Evolutionary conservation across 805 yeast species (phyloP).

Genomic region (Kluyveromyces dobzhanskii): DNA sequence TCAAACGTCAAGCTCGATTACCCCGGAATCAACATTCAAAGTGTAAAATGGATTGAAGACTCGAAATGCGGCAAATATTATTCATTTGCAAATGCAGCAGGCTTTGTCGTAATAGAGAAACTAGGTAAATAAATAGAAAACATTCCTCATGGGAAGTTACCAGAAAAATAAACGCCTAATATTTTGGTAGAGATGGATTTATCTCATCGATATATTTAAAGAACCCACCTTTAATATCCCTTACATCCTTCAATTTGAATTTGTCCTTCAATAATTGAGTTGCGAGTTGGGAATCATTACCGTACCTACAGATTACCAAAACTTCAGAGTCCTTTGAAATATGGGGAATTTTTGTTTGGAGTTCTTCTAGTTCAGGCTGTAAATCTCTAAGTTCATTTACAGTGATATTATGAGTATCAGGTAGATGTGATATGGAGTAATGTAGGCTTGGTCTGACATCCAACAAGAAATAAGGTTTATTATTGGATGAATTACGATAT

Average conservation of each 20-base stretch:
- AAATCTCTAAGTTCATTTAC: conserved; percentile 36
- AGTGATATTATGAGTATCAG: conserved; percentile 56
- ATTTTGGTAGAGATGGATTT: conserved; percentile 55
- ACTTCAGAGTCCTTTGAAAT: conserved; percentile 27
- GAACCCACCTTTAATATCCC: conserved; percentile 75
- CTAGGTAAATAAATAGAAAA: conserved; percentile 7
- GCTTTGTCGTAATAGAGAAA: conserved; percentile 24
- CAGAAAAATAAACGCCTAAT: conserved; percentile 30
- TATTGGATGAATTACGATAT: conserved; percentile 13
- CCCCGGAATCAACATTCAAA: conserved; percentile 40
- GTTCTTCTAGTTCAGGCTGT: conserved; percentile 22
- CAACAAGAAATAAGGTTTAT: conserved; percentile 32
- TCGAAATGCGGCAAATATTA: conserved; percentile 37
- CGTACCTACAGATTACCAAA: conserved; percentile 72
- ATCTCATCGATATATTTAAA: conserved; percentile 54
- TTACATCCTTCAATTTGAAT: conserved; percentile 41
- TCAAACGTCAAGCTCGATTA: conserved; percentile 36
- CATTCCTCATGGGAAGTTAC: neutral
- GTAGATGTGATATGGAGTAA: conserved; percentile 55
- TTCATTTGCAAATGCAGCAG: conserved; percentile 27
- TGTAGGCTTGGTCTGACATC: conserved; percentile 85
- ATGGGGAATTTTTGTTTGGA: conserved; percentile 21
- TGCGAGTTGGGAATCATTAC: conserved; percentile 85
- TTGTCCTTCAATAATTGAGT: conserved; percentile 45
- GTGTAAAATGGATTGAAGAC: conserved; percentile 52